Conservation (phyloP, 345 rosid genomes). For the Hypericum perforatum region DNA sequence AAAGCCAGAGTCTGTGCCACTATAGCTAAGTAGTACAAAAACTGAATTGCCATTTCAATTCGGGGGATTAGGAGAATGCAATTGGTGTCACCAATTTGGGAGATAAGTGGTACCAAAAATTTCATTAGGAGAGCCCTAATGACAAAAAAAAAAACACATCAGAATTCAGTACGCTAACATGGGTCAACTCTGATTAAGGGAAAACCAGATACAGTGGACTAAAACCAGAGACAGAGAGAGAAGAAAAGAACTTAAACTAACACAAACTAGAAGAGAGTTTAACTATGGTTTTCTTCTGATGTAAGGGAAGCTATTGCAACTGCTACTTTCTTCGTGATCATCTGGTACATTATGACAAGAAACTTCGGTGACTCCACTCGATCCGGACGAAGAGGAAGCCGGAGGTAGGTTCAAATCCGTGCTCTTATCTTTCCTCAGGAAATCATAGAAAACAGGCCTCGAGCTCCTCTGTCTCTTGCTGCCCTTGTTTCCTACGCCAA, state of each 20-base stretch:
- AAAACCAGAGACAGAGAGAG: background rate
- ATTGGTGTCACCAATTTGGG: too few relatives aligned
- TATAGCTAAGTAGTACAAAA: too few relatives aligned
- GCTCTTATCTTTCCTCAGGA: slow-evolving; percentile 41
- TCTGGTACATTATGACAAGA: slow-evolving; percentile 28
- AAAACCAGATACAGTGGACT: slow-evolving; percentile 21
- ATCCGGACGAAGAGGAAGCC: slow-evolving; percentile 50
- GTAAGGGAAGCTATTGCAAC: slow-evolving; percentile 59
- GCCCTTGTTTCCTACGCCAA: slow-evolving; percentile 27
- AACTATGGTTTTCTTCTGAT: slow-evolving; percentile 51
- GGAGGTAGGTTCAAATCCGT: slow-evolving; percentile 59
- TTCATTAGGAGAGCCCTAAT: slow-evolving; percentile 1
- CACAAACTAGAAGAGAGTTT: background rate
- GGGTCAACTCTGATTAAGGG: slow-evolving; percentile 21
- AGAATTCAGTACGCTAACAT: slow-evolving; percentile 15
- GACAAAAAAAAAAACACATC: slow-evolving; percentile 10
- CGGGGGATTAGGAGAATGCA: too few relatives aligned
- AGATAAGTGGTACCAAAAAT: too few relatives aligned
- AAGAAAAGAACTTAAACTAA: background rate
- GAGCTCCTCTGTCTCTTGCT: slow-evolving; percentile 14
- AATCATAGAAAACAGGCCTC: slow-evolving; percentile 68
- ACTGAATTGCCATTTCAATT: too few relatives aligned
- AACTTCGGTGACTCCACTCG: slow-evolving; percentile 82
- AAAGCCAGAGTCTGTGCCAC: too few relatives aligned
- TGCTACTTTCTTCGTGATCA: slow-evolving; percentile 60